Evolutionary conservation across 805 yeast genomes (phyloP).

Genomic region (Yarrowia bubula): DNA sequence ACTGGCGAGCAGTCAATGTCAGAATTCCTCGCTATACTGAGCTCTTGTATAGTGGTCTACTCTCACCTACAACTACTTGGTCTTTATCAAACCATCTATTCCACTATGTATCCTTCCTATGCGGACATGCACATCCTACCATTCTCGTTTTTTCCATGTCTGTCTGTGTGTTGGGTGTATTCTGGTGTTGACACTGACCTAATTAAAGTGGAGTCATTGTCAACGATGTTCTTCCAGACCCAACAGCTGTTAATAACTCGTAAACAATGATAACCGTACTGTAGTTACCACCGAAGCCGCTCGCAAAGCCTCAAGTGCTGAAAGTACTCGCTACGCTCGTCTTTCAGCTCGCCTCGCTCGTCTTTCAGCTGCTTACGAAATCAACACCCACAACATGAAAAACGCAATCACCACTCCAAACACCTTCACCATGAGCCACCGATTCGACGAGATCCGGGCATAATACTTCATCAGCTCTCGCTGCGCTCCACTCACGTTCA

Average conservation of each 20-base stretch:
- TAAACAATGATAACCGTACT: no score
- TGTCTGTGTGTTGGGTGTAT: not conserved
- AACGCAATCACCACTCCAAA: slow-evolving; percentile 76
- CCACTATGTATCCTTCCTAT: slow-evolving; percentile 2
- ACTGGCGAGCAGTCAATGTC: no score
- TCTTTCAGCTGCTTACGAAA: slow-evolving; percentile 31
- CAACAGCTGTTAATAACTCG: no score
- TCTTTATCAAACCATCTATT: slow-evolving; percentile 9
- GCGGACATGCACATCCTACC: not conserved
- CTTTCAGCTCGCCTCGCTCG: not conserved
- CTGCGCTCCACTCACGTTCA: slow-evolving; percentile 92
- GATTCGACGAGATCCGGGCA: slow-evolving; percentile 79
- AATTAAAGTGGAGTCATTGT: not conserved
- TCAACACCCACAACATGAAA: slow-evolving; percentile 40
- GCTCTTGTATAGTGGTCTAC: no score
- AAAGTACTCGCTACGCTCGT: no score
- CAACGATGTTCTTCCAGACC: not conserved
- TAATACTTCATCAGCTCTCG: slow-evolving; percentile 88
- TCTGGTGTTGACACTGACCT: no score
- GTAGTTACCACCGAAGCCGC: no score
- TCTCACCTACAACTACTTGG: not conserved
- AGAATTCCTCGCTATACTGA: no score
- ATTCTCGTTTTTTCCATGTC: not conserved
- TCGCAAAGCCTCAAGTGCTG: no score
- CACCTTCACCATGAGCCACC: slow-evolving; percentile 87